Conservation (phyloP, 257 asterid species). For the Solanum dulcamara region DNA sequence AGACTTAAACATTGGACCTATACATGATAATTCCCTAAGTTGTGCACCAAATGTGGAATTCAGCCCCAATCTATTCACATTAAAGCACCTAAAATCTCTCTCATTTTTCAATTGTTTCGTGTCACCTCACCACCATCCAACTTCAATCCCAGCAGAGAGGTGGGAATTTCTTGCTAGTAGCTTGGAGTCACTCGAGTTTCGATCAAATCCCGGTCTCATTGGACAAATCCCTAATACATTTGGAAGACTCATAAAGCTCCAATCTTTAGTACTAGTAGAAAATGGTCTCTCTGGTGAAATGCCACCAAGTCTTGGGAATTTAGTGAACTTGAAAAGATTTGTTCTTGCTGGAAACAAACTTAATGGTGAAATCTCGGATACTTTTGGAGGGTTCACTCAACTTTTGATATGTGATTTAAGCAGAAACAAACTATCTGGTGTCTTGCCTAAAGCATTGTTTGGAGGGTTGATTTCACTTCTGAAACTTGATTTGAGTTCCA, state of each 20-base stretch:
- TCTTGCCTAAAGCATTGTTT: slow-evolving; percentile 26
- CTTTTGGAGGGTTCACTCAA: slow-evolving; percentile 31
- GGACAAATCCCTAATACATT: slow-evolving; percentile 50
- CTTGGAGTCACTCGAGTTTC: slow-evolving; percentile 58
- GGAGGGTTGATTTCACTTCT: slow-evolving; percentile 52
- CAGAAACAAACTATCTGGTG: slow-evolving; percentile 52
- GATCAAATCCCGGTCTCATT: slow-evolving; percentile 59
- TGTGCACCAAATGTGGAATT: slow-evolving; percentile 54
- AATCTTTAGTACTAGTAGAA: slow-evolving; percentile 60
- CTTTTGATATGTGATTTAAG: slow-evolving; percentile 77
- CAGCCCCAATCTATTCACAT: slow-evolving; percentile 36
- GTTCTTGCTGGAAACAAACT: slow-evolving; percentile 49
- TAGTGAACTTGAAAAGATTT: slow-evolving; percentile 38
- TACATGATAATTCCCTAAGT: slow-evolving; percentile 79
- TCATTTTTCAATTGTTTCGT: slow-evolving; percentile 68
- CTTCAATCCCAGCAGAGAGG: slow-evolving; percentile 36
- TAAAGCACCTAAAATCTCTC: slow-evolving; percentile 58
- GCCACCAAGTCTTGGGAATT: slow-evolving; percentile 46
- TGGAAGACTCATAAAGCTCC: slow-evolving; percentile 51
- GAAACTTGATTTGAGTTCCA: slow-evolving; percentile 70
- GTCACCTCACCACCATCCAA: slow-evolving; percentile 15
- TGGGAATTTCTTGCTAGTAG: slow-evolving; percentile 51
- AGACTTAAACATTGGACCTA: slow-evolving; percentile 61
- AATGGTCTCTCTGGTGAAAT: slow-evolving; percentile 55
- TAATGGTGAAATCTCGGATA: slow-evolving; percentile 40